phyloP scores from a whole-genome alignment of 768 basidiomycete genomes.

The Trametes cinnabarina region DNA sequence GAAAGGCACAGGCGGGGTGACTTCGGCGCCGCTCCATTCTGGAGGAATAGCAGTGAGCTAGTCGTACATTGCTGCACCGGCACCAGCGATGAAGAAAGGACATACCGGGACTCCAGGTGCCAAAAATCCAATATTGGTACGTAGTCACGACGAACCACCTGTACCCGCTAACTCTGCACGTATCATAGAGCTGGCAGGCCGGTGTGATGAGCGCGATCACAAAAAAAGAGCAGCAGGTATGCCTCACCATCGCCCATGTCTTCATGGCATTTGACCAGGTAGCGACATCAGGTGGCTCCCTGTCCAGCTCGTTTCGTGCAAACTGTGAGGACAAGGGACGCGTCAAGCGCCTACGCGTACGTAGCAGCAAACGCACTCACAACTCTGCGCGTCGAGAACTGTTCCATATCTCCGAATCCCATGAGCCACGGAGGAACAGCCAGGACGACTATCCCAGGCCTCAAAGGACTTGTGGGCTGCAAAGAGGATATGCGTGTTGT shows the following conservation, averaged over 20 bases:
- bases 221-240: neutral
- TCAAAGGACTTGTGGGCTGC: neutral
- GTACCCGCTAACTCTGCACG: slow-evolving; percentile 2
- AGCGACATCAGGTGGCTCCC: neutral
- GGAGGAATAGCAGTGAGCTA: neutral
- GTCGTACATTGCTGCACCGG: neutral
- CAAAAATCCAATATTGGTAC: slow-evolving; percentile 16
- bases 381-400: neutral
- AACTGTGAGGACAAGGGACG: neutral
- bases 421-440: slow-evolving; percentile 12
- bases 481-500: too few species aligned
- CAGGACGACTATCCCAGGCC: slow-evolving; percentile 8
- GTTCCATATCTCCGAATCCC: slow-evolving; percentile 1
- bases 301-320: neutral
- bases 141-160: slow-evolving; percentile 15
- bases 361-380: neutral
- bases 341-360: too few species aligned
- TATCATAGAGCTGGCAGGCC: slow-evolving; percentile 4
- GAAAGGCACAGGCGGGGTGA: neutral
- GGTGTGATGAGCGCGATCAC: neutral
- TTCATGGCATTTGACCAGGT: slow-evolving; percentile 8
- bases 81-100: too few species aligned
- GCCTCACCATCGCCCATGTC: slow-evolving; percentile 11
- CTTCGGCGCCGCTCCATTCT: slow-evolving; percentile 8
- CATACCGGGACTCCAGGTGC: slow-evolving; percentile 14